Evolutionary conservation across 768 basidiomycete genomes (phyloP), one percentile per base, ranked within the genome.

Genomic region (Trichaptum fuscoviolaceum): DNA sequence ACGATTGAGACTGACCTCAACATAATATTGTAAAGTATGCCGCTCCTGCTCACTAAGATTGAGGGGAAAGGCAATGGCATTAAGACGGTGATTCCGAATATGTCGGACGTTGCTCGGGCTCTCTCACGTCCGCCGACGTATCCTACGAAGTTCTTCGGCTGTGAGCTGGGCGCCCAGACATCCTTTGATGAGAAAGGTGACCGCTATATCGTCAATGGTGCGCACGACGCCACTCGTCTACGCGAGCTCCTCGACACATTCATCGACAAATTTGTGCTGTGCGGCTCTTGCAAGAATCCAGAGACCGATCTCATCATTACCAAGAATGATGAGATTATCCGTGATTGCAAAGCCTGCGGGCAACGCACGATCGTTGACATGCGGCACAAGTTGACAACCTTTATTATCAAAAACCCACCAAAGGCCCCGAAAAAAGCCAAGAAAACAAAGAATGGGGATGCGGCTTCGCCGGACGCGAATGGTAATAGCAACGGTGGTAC

Each of bases 31-130:
- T 68, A 17, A 58, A 96, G 94, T 70, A 99, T 99, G 97, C 97
- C 97, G 65, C 76, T 95, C 67, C 86, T 99, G 69, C 84, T 87
- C 69, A 96, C 92, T 69, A 99, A 99, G 83, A 95, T 99, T 36
- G 97, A 99, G 81, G 97, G 97, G 73, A 96, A 95, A 78, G 97
- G 97, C 68, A 99, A 99, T 77, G 97, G 97, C 73, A 99, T 99
- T 81, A 99, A 99, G 83, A 99, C 97, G 60, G 96, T 99, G 74
- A 81, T 98, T 64, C 96, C 96, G 23, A 99, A 99, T 80, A 98
- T 99, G 95, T 87, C 93, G 67, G 97, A 99, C 77, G 91, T 99
- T 70, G 94, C 96, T 62, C 90, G 94, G 69, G 95, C 97, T 59
- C 87, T 99, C 70, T 93, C 90, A 73, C 91, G 97, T 67, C 96